A percentile compares a stretch with the other conserved stretches of the same genome.
Evolutionary conservation across 345 rosid genomes (phyloP).

Genomic region (Euphorbia pulcherrima): DNA sequence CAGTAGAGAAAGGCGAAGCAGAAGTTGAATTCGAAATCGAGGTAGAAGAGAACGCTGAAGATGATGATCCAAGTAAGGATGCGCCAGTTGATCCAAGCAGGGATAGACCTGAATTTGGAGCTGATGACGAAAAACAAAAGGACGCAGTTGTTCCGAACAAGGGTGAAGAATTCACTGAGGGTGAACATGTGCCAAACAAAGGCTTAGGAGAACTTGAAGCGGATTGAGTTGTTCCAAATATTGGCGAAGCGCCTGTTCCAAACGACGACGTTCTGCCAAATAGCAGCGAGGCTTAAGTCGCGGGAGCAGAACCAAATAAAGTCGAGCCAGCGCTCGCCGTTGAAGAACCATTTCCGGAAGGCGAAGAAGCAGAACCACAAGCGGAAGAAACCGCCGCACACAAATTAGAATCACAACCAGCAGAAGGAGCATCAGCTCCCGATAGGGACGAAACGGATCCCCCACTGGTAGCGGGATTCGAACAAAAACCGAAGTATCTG

Average conservation of each 20-base stretch:
- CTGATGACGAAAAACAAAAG: neutral
- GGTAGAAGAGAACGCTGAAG: neutral
- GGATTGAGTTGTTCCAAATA: slow-evolving; percentile 28
- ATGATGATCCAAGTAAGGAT: slow-evolving; percentile 1
- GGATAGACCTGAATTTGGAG: neutral
- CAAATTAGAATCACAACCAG: neutral
- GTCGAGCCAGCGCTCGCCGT: neutral
- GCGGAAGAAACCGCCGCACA: slow-evolving; percentile 4
- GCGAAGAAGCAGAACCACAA: neutral
- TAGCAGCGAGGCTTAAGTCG: neutral
- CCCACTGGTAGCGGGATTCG: no score
- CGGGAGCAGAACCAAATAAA: slow-evolving; percentile 5
- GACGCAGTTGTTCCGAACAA: neutral
- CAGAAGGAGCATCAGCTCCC: no score
- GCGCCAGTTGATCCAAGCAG: neutral
- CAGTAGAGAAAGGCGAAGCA: slow-evolving; percentile 32
- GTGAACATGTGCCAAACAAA: neutral
- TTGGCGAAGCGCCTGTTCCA: slow-evolving; percentile 5
- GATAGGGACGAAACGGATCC: no score
- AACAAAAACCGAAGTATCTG: neutral
- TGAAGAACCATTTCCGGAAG: neutral
- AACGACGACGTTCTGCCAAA: slow-evolving; percentile 5
- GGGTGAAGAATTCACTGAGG: neutral
- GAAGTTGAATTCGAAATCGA: slow-evolving; percentile 11
- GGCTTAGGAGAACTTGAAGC: slow-evolving; percentile 13